phyloP scores from a whole-genome alignment of 257 asterid genomes.

The Fraxinus excelsior region DNA sequence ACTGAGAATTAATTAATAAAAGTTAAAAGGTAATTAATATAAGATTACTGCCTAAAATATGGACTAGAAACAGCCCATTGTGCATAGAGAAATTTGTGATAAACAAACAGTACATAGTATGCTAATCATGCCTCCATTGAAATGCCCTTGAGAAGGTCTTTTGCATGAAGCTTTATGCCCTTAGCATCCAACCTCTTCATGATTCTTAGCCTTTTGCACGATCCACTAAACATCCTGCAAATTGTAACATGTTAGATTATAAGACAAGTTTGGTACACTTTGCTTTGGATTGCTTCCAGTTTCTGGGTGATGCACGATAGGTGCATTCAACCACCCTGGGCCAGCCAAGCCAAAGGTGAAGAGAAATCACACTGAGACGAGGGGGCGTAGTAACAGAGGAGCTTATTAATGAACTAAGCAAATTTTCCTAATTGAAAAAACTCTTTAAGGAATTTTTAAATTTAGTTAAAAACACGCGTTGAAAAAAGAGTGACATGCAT shows the following conservation, averaged over 20 bases:
- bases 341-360: too few species aligned
- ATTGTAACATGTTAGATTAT: too few species aligned
- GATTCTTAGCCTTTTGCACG: slow-evolving; percentile 75
- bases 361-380: neutral
- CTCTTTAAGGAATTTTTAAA: too few species aligned
- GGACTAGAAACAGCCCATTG: too few species aligned
- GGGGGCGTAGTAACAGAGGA: neutral
- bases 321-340: too few species aligned
- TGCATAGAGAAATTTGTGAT: too few species aligned
- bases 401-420: too few species aligned
- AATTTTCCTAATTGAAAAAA: too few species aligned
- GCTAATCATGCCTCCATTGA: slow-evolving; percentile 34
- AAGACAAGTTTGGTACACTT: too few species aligned
- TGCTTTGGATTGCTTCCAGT: too few species aligned
- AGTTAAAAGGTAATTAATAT: neutral
- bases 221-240: slow-evolving; percentile 71
- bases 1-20: neutral
- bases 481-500: neutral
- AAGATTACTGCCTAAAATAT: neutral
- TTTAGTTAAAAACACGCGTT: too few species aligned
- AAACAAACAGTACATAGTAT: neutral
- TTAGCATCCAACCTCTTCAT: slow-evolving; percentile 75
- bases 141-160: slow-evolving; percentile 52
- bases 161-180: slow-evolving; percentile 49
- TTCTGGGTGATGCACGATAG: too few species aligned